These are phyloP conservation scores for Botryotinia narcissicola DNA, from an alignment of 2,329 filamentous ascomycete genomes.

Conservation along the genomic window DNA sequence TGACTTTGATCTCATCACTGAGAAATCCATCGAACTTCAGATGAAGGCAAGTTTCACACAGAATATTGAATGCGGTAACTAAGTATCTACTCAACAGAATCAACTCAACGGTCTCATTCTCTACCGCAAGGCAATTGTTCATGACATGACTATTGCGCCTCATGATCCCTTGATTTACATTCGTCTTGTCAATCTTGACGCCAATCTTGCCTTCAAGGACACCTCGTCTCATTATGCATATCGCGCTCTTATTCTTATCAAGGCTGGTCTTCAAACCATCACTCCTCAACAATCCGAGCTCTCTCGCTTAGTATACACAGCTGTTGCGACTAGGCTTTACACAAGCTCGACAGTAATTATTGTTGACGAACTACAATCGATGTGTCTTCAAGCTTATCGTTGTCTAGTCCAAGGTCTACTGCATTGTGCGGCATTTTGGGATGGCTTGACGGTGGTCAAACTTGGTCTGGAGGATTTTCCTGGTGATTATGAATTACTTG, in stretches of 20 bases:
- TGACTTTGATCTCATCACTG: slow-evolving; percentile 18
- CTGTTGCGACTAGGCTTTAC: background rate
- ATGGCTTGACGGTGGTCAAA: slow-evolving; percentile 28
- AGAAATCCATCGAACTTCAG: slow-evolving; percentile 20
- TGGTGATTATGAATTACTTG: slow-evolving; percentile 22
- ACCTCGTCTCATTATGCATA: slow-evolving; percentile 26
- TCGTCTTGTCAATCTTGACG: slow-evolving; percentile 22
- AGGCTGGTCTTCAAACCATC: slow-evolving; percentile 23
- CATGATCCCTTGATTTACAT: slow-evolving; percentile 30
- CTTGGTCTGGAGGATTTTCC: slow-evolving; percentile 23
- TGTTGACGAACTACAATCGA: slow-evolving; percentile 24
- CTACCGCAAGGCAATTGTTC: slow-evolving; percentile 21
- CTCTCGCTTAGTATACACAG: slow-evolving; percentile 12
- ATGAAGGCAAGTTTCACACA: slow-evolving; percentile 18
- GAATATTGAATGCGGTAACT: background rate
- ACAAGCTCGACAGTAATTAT: slow-evolving; percentile 15
- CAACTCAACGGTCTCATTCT: slow-evolving; percentile 22
- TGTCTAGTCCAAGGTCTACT: slow-evolving; percentile 25
- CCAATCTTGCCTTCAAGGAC: slow-evolving; percentile 32
- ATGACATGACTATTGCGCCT: slow-evolving; percentile 18
- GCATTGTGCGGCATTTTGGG: slow-evolving; percentile 30
- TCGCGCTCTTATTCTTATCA: slow-evolving; percentile 28
- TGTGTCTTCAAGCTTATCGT: slow-evolving; percentile 23
- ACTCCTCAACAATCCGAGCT: slow-evolving; percentile 3
- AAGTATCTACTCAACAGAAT: slow-evolving; percentile 16